These are phyloP conservation scores for Allium cepa DNA, from an alignment of 106 monocot genomes.

Conservation along the genomic window DNA sequence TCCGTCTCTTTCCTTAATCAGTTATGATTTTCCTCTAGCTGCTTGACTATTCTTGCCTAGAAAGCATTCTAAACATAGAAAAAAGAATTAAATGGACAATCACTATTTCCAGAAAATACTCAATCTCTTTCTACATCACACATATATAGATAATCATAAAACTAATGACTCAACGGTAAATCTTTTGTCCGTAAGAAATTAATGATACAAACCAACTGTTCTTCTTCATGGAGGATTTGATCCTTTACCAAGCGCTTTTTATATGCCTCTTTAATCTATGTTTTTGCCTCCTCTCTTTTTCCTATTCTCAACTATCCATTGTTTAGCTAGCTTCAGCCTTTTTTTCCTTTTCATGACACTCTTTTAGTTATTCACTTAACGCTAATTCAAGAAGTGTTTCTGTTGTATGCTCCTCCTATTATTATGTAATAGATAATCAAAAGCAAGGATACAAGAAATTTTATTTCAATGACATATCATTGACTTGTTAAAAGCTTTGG, in stretches of 20 bases:
- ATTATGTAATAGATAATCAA: neutral
- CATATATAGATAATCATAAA: neutral
- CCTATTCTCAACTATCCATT: conserved; percentile 82
- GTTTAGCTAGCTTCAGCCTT: conserved; percentile 67
- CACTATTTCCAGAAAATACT: conserved; percentile 8
- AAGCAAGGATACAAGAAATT: too few species aligned
- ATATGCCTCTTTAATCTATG: conserved; percentile 65
- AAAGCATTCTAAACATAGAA: conserved; percentile 32
- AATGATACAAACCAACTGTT: conserved; percentile 48
- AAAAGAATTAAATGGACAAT: neutral
- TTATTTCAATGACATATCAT: too few species aligned
- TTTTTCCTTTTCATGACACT: conserved; percentile 79
- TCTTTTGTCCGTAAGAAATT: neutral
- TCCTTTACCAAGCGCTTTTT: conserved; percentile 60
- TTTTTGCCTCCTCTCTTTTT: conserved; percentile 72
- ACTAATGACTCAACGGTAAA: neutral
- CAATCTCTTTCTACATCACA: conserved; percentile 61
- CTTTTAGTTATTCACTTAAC: conserved; percentile 85
- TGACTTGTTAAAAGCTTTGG: too few species aligned
- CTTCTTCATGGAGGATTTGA: conserved; percentile 53
- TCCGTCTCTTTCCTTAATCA: conserved; percentile 31
- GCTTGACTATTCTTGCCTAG: conserved; percentile 37
- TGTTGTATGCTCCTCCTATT: conserved; percentile 71
- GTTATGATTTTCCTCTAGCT: conserved; percentile 54
- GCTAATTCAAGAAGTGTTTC: conserved; percentile 62